Evolutionary conservation across 2,329 filamentous ascomycete species (phyloP).

Genomic region (Knoxdaviesia capensis): DNA sequence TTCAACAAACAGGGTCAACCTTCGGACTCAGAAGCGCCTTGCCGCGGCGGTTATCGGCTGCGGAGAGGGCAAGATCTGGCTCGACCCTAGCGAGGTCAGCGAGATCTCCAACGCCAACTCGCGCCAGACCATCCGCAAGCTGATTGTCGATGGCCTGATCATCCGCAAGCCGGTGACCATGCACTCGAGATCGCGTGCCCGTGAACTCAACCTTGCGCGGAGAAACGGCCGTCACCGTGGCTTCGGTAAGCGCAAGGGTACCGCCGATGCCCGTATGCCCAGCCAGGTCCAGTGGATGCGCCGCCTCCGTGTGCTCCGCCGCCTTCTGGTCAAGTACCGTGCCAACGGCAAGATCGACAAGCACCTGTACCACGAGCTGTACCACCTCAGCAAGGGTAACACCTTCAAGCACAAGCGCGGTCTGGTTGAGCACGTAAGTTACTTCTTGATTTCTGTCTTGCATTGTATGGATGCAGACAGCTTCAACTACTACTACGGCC

Average conservation of each 20-base stretch:
- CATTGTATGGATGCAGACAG: background rate
- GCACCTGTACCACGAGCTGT: slow-evolving; percentile 99
- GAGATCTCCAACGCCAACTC: slow-evolving; percentile 99
- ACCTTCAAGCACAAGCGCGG: slow-evolving; percentile 99
- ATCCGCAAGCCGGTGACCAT: slow-evolving; percentile 99
- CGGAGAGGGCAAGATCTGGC: slow-evolving; percentile 99
- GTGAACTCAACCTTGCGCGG: slow-evolving; percentile 85
- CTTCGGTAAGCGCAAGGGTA: slow-evolving; percentile 99
- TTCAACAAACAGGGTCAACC: slow-evolving; percentile 61
- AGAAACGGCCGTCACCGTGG: slow-evolving; percentile 94
- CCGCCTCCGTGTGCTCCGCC: slow-evolving; percentile 95
- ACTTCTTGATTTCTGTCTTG: background rate
- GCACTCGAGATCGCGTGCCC: slow-evolving; percentile 94
- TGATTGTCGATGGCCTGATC: slow-evolving; percentile 98
- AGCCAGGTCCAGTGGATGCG: slow-evolving; percentile 99
- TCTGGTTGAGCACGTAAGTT: slow-evolving; percentile 97
- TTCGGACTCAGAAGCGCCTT: slow-evolving; percentile 99
- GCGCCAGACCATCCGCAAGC: slow-evolving; percentile 98
- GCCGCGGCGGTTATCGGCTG: slow-evolving; percentile 96
- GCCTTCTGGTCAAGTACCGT: slow-evolving; percentile 98
- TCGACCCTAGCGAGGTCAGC: slow-evolving; percentile 97
- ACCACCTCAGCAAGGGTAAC: slow-evolving; percentile 99
- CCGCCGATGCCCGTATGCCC: slow-evolving; percentile 97
- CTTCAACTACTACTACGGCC: slow-evolving; percentile 3
- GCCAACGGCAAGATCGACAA: slow-evolving; percentile 99